Evolutionary conservation across 2,329 filamentous ascomycete genomes (phyloP), one percentile per base, ranked within the genome.

Genomic region (Botrytis tulipae): DNA sequence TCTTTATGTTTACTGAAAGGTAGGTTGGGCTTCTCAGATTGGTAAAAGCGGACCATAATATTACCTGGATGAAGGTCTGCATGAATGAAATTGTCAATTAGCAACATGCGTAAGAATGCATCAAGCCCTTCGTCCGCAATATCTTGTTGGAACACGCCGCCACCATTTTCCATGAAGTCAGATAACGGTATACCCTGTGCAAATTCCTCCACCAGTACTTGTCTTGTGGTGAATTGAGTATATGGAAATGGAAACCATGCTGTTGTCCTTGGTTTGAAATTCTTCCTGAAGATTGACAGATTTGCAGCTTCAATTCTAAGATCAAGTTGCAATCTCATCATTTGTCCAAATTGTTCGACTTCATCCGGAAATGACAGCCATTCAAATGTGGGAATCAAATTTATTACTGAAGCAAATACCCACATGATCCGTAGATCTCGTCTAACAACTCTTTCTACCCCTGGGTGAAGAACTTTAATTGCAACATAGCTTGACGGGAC

Each of bases 41-140:
- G 91, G 83, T 98, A 98, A 84, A 99, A 99, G 76, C 97, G 94
- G 65, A 99, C 95, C 95, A 99, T 98, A 83, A 99, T 98, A 82
- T 99, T 99, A 40, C 96, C 96, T 0, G 96, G 96, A 81, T 99
- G 96, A 44, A 99, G 85, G 81, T 99, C 96, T 8, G 96, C 95
- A 80, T 99, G 96, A 40, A 98, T 91, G 82, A 99, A 99, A 82
- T 99, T 99, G 82, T 99, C 96, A 57, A 99, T 91, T 20, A 99
- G 87, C 25, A 99, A 85, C 96, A 99, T 99, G 79, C 95, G 93
- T 68, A 99, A 84, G 82, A 99, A 99, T 4, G 95, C 95, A 81
- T 99, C 95, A 0, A 99, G 88, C 0, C 96, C 96, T 84, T 98
- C 95, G 73, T 97, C 91, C 5, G 96, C 95, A 76, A 99, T 97